Evolutionary conservation across 306 rosid species (phyloP).

Genomic region (Inga laurina): DNA sequence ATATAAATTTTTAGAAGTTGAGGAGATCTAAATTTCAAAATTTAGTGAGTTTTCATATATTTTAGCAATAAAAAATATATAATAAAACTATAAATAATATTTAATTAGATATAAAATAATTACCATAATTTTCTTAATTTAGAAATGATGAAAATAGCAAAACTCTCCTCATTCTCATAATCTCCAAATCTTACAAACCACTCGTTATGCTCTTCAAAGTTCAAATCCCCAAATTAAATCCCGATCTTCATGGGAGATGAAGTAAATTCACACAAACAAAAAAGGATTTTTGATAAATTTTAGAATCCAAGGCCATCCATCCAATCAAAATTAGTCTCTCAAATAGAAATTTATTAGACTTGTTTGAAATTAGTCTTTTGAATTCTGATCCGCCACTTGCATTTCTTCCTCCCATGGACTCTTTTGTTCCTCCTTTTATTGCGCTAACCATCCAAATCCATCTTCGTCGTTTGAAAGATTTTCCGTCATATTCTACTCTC

Average conservation of each 20-base stretch:
- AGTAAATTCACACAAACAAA: constrained; percentile 35
- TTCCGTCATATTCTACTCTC: constrained; percentile 18
- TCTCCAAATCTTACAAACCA: constrained; percentile 41
- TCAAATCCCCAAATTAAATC: constrained; percentile 39
- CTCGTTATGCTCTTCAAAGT: constrained; percentile 38
- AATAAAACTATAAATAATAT: background rate
- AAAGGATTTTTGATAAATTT: constrained; percentile 28
- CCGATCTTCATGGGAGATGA: constrained; percentile 37
- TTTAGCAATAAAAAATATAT: background rate
- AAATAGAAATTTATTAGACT: constrained; percentile 16
- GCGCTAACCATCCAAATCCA: background rate
- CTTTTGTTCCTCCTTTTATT: background rate
- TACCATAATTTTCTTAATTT: constrained; percentile 22
- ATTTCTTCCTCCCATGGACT: constrained; percentile 17
- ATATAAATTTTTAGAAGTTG: too few relatives aligned
- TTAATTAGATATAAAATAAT: background rate
- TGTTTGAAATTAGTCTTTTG: constrained; percentile 25
- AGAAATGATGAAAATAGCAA: constrained; percentile 24
- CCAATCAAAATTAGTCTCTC: constrained; percentile 40
- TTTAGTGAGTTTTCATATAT: too few relatives aligned
- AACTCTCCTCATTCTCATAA: constrained; percentile 39
- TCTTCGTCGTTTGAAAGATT: constrained; percentile 10
- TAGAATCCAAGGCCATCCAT: constrained; percentile 39
- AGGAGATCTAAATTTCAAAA: too few relatives aligned
- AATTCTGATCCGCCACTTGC: background rate